A percentile compares a stretch with the other conserved stretches of the same genome.
Evolutionary conservation across 768 basidiomycete species (phyloP).

Genomic region (Boletus eberwhitei): DNA sequence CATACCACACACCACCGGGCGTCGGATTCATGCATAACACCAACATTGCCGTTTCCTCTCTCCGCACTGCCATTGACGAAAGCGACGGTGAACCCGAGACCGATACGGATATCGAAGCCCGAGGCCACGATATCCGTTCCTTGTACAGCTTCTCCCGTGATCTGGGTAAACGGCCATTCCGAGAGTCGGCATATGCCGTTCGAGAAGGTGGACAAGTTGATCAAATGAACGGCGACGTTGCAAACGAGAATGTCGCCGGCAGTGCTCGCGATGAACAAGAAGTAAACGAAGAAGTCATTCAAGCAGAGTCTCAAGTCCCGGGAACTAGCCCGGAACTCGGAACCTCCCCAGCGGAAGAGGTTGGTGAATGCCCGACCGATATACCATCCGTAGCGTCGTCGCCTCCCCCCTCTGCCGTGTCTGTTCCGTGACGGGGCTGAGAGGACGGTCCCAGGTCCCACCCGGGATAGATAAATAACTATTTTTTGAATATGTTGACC

Average conservation of each 20-base stretch:
- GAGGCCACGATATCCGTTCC: constrained; percentile 30
- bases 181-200: constrained; percentile 22
- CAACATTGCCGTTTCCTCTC: constrained; percentile 35
- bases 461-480: constrained; percentile 28
- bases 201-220: constrained; percentile 21
- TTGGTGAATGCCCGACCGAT: constrained; percentile 17
- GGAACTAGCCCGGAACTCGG: constrained; percentile 17
- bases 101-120: constrained; percentile 30
- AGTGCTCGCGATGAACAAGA: constrained; percentile 13
- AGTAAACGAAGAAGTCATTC: constrained; percentile 1
- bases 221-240: constrained; percentile 22
- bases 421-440: constrained; percentile 19
- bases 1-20: constrained; percentile 26
- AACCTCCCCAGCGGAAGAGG: constrained; percentile 22
- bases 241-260: constrained; percentile 10
- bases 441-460: constrained; percentile 1
- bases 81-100: constrained; percentile 34
- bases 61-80: constrained; percentile 35
- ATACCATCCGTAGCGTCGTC: constrained; percentile 29
- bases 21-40: constrained; percentile 35
- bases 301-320: constrained; percentile 16
- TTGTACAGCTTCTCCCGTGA: constrained; percentile 34
- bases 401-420: constrained; percentile 31
- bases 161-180: constrained; percentile 26
- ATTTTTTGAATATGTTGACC: constrained; percentile 34